Percentiles rank a stretch among this genome's conserved stretches.
Conservation (phyloP, 805 yeast genomes). For the Debaryomyces prosopidis region DNA sequence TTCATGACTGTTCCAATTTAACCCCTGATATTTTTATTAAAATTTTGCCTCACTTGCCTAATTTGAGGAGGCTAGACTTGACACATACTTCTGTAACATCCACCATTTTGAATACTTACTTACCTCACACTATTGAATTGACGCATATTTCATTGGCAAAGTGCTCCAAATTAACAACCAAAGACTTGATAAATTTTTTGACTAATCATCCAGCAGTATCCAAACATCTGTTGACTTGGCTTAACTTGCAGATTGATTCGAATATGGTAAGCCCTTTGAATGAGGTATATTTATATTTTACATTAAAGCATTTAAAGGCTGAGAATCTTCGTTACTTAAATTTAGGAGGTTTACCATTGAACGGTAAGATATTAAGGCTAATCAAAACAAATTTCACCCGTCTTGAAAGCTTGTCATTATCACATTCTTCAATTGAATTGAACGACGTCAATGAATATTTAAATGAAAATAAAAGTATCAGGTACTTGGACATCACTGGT, state of each 20-base stretch:
- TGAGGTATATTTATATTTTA: constrained; percentile 47
- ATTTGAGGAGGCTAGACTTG: constrained; percentile 69
- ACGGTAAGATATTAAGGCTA: constrained; percentile 33
- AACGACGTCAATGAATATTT: constrained; percentile 40
- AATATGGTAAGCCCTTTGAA: constrained; percentile 61
- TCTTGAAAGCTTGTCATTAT: constrained; percentile 44
- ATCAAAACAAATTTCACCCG: constrained; percentile 40
- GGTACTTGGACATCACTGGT: constrained; percentile 66
- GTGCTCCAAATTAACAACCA: constrained; percentile 64
- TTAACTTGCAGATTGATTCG: constrained; percentile 62
- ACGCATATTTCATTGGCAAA: constrained; percentile 70
- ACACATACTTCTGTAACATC: constrained; percentile 79
- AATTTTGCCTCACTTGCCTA: constrained; percentile 56
- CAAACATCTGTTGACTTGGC: constrained; percentile 57
- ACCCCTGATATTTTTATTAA: constrained; percentile 55
- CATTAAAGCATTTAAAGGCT: constrained; percentile 46
- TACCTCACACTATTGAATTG: constrained; percentile 59
- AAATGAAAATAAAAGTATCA: constrained; percentile 33
- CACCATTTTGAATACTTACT: constrained; percentile 47
- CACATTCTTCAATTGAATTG: constrained; percentile 37
- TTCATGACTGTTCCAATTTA: constrained; percentile 86
- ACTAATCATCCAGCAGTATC: constrained; percentile 67
- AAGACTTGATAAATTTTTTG: constrained; percentile 68
- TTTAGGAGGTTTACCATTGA: constrained; percentile 65
- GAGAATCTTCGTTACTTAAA: constrained; percentile 52